Evolutionary conservation across 2,329 filamentous ascomycete species (phyloP).

Genomic region (Botrytis sinoallii): DNA sequence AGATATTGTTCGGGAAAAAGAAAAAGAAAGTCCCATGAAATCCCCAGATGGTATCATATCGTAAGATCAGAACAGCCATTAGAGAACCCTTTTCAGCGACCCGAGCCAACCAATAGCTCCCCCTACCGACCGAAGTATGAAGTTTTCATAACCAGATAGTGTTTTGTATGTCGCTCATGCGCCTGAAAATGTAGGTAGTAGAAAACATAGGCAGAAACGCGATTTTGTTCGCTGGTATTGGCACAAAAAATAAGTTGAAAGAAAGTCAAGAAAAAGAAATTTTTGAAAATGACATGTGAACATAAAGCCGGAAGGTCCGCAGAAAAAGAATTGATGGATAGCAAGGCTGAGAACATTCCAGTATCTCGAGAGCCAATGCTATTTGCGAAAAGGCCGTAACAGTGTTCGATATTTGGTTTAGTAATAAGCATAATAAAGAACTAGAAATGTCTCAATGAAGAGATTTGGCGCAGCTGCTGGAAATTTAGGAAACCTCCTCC

Average conservation of each 20-base stretch:
- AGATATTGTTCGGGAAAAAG: constrained; percentile 6
- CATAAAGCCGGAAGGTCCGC: constrained; percentile 3
- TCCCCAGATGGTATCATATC: constrained; percentile 9
- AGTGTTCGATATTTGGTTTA: constrained; percentile 24
- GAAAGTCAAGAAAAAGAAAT: constrained; percentile 6
- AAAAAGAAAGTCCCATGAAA: not conserved
- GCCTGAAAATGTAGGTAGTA: constrained; percentile 9
- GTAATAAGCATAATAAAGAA: constrained; percentile 27
- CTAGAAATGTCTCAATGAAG: constrained; percentile 26
- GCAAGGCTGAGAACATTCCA: constrained; percentile 35
- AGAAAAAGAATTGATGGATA: not conserved
- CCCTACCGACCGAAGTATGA: constrained; percentile 7
- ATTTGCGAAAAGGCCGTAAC: constrained; percentile 17
- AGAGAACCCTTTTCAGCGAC: not conserved
- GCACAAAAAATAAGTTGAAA: constrained; percentile 12
- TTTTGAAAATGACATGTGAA: not conserved
- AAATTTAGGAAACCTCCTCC: not conserved
- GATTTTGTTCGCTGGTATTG: not conserved
- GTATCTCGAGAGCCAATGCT: constrained; percentile 30
- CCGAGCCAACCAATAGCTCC: constrained; percentile 2
- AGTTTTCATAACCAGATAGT: constrained; percentile 6
- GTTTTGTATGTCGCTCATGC: constrained; percentile 6
- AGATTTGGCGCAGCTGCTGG: constrained; percentile 21
- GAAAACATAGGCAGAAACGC: constrained; percentile 10
- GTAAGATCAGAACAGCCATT: constrained; percentile 9